phyloP scores from a whole-genome alignment of 2,329 filamentous ascomycete species.

The Pseudogymnoascus destructans region DNA sequence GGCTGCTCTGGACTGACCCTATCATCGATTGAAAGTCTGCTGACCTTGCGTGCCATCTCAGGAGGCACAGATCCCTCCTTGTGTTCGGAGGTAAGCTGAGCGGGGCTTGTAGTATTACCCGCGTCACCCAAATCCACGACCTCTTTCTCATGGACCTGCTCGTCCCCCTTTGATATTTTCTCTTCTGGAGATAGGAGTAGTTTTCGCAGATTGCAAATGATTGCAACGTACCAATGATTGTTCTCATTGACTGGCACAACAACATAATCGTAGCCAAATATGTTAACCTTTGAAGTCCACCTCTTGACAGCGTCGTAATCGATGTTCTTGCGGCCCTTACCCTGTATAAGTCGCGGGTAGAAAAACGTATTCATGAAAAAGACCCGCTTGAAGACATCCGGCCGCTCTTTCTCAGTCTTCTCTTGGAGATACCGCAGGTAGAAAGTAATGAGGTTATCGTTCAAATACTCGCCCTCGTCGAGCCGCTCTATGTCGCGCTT shows the following conservation, averaged over 20 bases:
- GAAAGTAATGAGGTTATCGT: conserved; percentile 85
- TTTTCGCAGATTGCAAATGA: conserved; percentile 76
- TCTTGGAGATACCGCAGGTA: conserved; percentile 65
- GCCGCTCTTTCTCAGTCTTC: conserved; percentile 39
- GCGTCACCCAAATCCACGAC: conserved; percentile 7
- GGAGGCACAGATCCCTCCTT: conserved; percentile 5
- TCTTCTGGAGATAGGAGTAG: conserved; percentile 30
- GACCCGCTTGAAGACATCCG: conserved; percentile 48
- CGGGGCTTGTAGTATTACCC: background rate
- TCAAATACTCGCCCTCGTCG: conserved; percentile 74
- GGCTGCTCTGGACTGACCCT: conserved; percentile 13
- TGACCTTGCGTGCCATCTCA: conserved; percentile 13
- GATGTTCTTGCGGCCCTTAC: conserved; percentile 44
- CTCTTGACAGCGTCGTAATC: conserved; percentile 75
- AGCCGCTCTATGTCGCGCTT: conserved; percentile 62
- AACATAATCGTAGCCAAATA: conserved; percentile 79
- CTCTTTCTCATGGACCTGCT: background rate
- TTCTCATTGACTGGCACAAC: conserved; percentile 84
- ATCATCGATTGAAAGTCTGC: conserved; percentile 10
- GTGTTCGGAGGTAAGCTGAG: background rate
- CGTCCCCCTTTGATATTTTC: background rate
- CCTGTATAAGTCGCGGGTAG: conserved; percentile 61
- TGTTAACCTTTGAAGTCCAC: conserved; percentile 77
- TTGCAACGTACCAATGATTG: conserved; percentile 85
- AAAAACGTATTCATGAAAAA: conserved; percentile 94